phyloP scores from a whole-genome alignment of 148 eudicot species.

The Nepenthes gracilis region DNA sequence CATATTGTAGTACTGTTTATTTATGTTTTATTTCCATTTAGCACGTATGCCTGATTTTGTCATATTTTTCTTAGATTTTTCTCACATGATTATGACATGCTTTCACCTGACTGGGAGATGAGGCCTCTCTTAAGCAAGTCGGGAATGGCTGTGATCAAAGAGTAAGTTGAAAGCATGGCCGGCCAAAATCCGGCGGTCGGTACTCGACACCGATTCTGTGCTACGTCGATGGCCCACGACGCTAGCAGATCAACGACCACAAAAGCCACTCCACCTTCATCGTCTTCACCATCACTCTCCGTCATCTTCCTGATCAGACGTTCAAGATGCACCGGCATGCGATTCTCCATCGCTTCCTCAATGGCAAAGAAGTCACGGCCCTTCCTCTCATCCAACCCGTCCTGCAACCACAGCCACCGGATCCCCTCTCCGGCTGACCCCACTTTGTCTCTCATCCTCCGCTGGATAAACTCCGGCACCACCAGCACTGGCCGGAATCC shows the following conservation, averaged over 20 bases:
- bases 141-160: constrained; percentile 44
- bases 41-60: no score
- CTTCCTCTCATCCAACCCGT: constrained; percentile 13
- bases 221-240: constrained; percentile 63
- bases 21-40: no score
- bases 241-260: constrained; percentile 37
- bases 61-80: no score
- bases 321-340: constrained; percentile 26
- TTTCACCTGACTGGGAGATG: constrained; percentile 45
- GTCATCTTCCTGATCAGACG: constrained; percentile 10
- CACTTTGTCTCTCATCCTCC: constrained; percentile 7
- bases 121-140: constrained; percentile 30
- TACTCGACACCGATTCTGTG: constrained; percentile 15
- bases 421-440: neutral
- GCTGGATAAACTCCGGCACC: constrained; percentile 31
- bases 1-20: no score
- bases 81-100: neutral
- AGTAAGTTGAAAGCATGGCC: constrained; percentile 55
- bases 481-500: constrained; percentile 24
- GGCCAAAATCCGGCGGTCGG: constrained; percentile 73
- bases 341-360: constrained; percentile 28
- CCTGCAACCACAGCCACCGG: neutral
- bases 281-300: neutral
- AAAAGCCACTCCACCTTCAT: constrained; percentile 15
- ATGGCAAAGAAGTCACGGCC: constrained; percentile 20